These are phyloP conservation scores for Petrea volubilis DNA, from an alignment of 257 asterid species.

Conservation along the genomic window DNA sequence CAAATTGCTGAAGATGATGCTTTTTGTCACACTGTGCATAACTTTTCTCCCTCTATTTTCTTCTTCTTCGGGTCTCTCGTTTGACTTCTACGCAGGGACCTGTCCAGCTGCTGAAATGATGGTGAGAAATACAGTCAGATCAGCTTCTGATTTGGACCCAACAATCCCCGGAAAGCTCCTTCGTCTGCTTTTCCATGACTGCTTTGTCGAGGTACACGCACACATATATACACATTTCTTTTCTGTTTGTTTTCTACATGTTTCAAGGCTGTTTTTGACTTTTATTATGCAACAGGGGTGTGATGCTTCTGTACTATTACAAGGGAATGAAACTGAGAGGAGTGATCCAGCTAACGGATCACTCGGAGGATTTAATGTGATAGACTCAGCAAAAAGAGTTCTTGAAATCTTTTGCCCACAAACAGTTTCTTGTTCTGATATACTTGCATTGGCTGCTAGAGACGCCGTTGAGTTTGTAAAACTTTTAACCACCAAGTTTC, in stretches of 20 bases:
- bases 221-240: neutral
- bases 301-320: slow-evolving; percentile 70
- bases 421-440: slow-evolving; percentile 84
- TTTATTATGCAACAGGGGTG: slow-evolving; percentile 50
- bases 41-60: slow-evolving; percentile 18
- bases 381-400: slow-evolving; percentile 67
- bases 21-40: slow-evolving; percentile 12
- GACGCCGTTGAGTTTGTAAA: slow-evolving; percentile 76
- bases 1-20: slow-evolving; percentile 22
- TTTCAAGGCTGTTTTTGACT: no score
- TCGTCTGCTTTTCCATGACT: slow-evolving; percentile 76
- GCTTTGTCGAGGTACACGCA: slow-evolving; percentile 65
- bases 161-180: slow-evolving; percentile 75
- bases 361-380: slow-evolving; percentile 63
- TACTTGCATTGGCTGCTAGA: slow-evolving; percentile 77
- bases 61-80: slow-evolving; percentile 39
- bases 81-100: slow-evolving; percentile 54
- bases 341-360: slow-evolving; percentile 75
- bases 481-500: neutral
- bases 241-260: no score
- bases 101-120: slow-evolving; percentile 73
- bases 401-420: slow-evolving; percentile 69
- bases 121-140: slow-evolving; percentile 65
- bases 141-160: slow-evolving; percentile 67
- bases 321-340: slow-evolving; percentile 72